Conservation (phyloP, 495 filamentous ascomycete genomes). For the Pyronema domesticum region DNA sequence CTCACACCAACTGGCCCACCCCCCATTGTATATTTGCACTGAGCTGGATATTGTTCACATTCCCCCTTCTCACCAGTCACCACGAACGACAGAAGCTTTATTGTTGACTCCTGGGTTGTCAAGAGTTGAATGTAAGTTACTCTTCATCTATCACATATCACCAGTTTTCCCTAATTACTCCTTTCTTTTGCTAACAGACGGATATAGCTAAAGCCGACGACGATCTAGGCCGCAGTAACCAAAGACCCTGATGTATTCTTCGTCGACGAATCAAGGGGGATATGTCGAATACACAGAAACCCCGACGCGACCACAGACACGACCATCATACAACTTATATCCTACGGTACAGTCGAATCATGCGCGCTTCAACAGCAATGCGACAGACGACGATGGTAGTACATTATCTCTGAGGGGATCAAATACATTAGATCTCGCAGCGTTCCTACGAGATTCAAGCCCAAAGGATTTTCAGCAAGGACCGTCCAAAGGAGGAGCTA, state of each 20-base stretch:
- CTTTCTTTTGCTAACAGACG: neutral
- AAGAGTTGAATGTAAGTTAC: neutral
- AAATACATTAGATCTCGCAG: slow-evolving; percentile 18
- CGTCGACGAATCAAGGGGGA: neutral
- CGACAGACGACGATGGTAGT: slow-evolving; percentile 10
- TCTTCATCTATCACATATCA: neutral
- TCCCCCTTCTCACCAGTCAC: neutral
- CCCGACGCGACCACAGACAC: slow-evolving; percentile 4
- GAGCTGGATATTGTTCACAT: neutral
- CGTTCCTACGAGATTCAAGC: slow-evolving; percentile 17
- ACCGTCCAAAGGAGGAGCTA: slow-evolving; percentile 6
- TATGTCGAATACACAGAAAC: slow-evolving; percentile 12
- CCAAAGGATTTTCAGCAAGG: slow-evolving; percentile 14
- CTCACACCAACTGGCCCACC: neutral
- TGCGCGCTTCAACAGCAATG: slow-evolving; percentile 7
- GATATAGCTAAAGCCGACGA: neutral
- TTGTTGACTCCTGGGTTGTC: neutral
- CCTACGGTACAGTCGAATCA: neutral
- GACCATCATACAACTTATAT: slow-evolving; percentile 1
- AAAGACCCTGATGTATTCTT: neutral
- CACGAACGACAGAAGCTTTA: neutral
- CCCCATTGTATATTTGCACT: neutral
- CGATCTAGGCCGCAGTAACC: neutral
- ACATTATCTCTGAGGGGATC: slow-evolving; percentile 11
- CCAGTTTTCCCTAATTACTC: neutral